Evolutionary conservation across 805 yeast species (phyloP).

Genomic region (Ogataea pini): DNA sequence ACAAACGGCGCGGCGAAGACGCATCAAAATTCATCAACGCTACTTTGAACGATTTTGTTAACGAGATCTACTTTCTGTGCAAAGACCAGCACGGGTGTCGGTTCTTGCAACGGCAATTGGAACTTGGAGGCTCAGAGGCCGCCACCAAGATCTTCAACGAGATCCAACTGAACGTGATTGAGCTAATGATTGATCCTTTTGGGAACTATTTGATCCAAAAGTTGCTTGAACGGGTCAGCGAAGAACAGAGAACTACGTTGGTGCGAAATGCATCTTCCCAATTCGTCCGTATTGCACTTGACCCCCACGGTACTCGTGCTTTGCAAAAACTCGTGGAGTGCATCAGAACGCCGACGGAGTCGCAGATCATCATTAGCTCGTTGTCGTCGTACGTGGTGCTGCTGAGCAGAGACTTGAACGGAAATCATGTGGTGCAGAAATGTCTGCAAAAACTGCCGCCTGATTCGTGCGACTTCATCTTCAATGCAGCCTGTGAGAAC

Average conservation of each 20-base stretch:
- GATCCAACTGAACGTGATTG: conserved; percentile 73
- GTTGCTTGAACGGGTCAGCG: conserved; percentile 71
- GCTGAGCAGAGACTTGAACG: conserved; percentile 86
- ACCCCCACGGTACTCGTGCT: conserved; percentile 96
- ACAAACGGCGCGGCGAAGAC: conserved; percentile 55
- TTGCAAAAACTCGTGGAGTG: conserved; percentile 90
- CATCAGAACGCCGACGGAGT: conserved; percentile 69
- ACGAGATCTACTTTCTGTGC: conserved; percentile 77
- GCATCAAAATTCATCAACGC: conserved; percentile 71
- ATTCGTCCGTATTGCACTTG: conserved; percentile 77
- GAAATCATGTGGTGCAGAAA: conserved; percentile 95
- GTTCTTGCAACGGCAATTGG: conserved; percentile 84
- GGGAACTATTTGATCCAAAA: conserved; percentile 97
- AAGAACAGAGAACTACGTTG: conserved; percentile 67
- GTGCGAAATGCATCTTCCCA: conserved; percentile 73
- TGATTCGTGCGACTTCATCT: conserved; percentile 80
- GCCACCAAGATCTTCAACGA: conserved; percentile 80
- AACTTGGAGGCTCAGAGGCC: conserved; percentile 57
- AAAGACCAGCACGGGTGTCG: conserved; percentile 97
- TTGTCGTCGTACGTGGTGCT: conserved; percentile 66
- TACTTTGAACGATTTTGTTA: conserved; percentile 63
- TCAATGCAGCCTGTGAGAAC: conserved; percentile 75
- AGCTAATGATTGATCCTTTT: conserved; percentile 92
- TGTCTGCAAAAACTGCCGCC: conserved; percentile 74
- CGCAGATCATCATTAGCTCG: conserved; percentile 44